Evolutionary conservation across 2,329 filamentous ascomycete genomes (phyloP).

Genomic region (Xylaria multiplex): DNA sequence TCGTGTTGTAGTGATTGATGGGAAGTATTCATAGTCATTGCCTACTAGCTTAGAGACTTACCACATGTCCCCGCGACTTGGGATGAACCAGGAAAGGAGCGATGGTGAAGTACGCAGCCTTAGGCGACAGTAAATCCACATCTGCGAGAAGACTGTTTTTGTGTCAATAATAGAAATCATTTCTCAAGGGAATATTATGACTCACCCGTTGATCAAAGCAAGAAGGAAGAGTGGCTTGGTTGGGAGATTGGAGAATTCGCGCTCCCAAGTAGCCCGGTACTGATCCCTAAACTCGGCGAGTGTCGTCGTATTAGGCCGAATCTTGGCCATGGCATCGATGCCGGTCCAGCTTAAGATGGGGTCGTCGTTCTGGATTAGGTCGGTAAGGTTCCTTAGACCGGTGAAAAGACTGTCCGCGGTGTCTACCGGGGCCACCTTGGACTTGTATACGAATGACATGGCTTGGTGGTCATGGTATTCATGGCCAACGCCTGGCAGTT

Average conservation of each 20-base stretch:
- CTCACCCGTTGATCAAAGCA: conserved; percentile 6
- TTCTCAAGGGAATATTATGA: conserved; percentile 31
- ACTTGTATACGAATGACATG: background rate
- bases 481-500: background rate
- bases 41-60: no score
- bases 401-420: conserved; percentile 1
- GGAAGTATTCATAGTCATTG: no score
- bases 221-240: background rate
- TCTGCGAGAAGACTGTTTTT: no score
- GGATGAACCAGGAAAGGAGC: conserved; percentile 21
- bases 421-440: background rate
- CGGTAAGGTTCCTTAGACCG: background rate
- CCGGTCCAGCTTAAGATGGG: background rate
- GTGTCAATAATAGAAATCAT: no score
- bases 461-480: background rate
- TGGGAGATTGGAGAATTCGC: no score
- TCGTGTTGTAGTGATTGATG: no score
- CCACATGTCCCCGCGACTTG: conserved; percentile 23
- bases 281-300: no score
- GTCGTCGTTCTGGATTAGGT: background rate
- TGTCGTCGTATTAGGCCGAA: background rate
- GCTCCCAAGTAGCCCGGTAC: no score
- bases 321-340: background rate
- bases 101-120: conserved; percentile 23
- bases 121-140: no score